Evolutionary conservation across 305 asterid species (phyloP), one percentile per base, ranked within the genome.

Genomic region (Solanum hybrid): DNA sequence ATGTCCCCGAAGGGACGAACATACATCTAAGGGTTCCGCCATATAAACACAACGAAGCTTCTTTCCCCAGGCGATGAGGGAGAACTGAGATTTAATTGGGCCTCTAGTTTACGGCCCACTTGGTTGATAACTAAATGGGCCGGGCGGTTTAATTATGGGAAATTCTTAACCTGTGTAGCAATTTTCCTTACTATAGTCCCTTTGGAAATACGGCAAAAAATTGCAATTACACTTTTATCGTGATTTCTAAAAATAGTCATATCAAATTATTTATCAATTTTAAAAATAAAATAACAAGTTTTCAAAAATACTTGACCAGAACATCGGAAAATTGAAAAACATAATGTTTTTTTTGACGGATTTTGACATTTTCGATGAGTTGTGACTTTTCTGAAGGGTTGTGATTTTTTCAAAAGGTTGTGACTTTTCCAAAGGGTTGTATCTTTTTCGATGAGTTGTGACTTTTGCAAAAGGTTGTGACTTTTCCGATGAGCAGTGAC

Each of bases 21-120:
- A 0, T 0, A 0, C 0, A 0, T 1, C 0, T 5, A 10, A 2
- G 2, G 6, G 12, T 84, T 51, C 3, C 7, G 4, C 42, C 0
- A 51, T 84, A 31, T 17, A 31, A 51, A 17, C 10, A 14, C 6
- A 4, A 5, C 4, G 9, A 5, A 45, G 31, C 19, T 36, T 36
- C 12, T 3, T 78, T n/a, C 22, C 1, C 6, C 15, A 22, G 2
- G 0, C 85, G 56, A 78, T 36, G 85, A 2, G 85, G 85, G 85
- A 78, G 22, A 78, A 22, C 2, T 36, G 72, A 19, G n/a, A 45
- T 7, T 6, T 31, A 11, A 73, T 14, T 75, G 79, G 38, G 2
- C n/a, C 37, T 73, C 37, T 77, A 1, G 15, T 32, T 77, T 32
- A 73, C 4, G 26, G 82, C 82, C 82, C 82, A 34, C 5, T 78